A percentile compares a stretch with the other conserved stretches of the same genome.
Evolutionary conservation across 2,329 filamentous ascomycete genomes (phyloP).

Genomic region (Pyrenophora seminiperda): DNA sequence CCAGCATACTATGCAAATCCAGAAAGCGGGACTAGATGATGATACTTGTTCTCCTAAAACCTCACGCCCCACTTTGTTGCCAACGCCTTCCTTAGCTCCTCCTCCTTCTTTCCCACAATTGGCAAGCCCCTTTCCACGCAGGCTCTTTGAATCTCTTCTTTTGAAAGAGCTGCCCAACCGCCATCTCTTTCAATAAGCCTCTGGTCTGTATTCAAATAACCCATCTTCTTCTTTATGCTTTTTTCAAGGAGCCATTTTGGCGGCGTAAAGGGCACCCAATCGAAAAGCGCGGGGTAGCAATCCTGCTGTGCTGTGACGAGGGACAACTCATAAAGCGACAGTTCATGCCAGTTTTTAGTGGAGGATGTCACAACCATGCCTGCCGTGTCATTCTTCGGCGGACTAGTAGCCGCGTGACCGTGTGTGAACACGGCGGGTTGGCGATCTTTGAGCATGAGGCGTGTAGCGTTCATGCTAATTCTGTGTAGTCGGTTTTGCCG

Average conservation of each 20-base stretch:
- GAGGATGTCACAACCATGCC: neutral
- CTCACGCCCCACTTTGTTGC: slow-evolving; percentile 1
- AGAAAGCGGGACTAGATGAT: no score
- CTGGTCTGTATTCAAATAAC: slow-evolving; percentile 74
- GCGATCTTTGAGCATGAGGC: slow-evolving; percentile 22
- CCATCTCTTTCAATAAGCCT: slow-evolving; percentile 67
- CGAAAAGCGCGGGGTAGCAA: slow-evolving; percentile 40
- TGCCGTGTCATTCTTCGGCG: neutral
- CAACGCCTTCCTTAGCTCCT: slow-evolving; percentile 33
- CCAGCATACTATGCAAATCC: neutral
- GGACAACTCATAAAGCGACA: slow-evolving; percentile 26
- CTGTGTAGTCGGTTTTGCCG: slow-evolving; percentile 25
- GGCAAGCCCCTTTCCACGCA: slow-evolving; percentile 61
- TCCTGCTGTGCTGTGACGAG: slow-evolving; percentile 28
- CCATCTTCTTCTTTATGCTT: slow-evolving; percentile 60
- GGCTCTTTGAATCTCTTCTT: slow-evolving; percentile 70
- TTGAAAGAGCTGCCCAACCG: slow-evolving; percentile 62
- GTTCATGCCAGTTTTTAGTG: slow-evolving; percentile 10
- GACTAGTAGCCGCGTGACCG: neutral
- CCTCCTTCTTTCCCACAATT: slow-evolving; percentile 36
- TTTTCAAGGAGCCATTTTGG: slow-evolving; percentile 59
- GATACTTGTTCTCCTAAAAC: neutral
- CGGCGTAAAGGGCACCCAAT: slow-evolving; percentile 50
- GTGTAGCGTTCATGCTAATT: slow-evolving; percentile 23
- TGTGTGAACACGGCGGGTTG: neutral